These are phyloP conservation scores for Camellia granthamiana DNA, from an alignment of 148 eudicot genomes.

Conservation along the genomic window DNA sequence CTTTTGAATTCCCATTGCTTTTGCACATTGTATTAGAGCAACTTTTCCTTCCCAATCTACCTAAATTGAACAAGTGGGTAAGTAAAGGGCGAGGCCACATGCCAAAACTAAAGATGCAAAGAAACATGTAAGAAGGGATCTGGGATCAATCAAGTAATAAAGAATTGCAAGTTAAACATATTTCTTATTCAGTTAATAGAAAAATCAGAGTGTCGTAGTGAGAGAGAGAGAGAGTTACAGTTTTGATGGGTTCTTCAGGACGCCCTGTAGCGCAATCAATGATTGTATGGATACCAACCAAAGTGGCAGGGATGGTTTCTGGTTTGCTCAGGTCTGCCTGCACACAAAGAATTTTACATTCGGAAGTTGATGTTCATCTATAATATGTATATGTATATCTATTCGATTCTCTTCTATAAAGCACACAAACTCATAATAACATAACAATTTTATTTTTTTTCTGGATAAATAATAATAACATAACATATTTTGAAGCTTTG, in stretches of 20 bases:
- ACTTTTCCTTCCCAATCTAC: constrained; percentile 99
- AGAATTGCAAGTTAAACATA: not conserved
- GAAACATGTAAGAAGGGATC: not conserved
- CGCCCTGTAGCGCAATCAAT: constrained; percentile 99
- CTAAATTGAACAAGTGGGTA: constrained; percentile 41
- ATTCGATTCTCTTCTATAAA: no score
- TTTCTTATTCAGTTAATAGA: not conserved
- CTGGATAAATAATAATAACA: no score
- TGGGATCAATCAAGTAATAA: not conserved
- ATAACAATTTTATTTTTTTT: no score
- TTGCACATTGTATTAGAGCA: constrained; percentile 99
- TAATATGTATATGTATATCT: not conserved
- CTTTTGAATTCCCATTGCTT: constrained; percentile 98
- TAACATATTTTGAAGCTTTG: no score
- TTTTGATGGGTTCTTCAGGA: constrained; percentile 98
- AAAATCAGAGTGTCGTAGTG: not conserved
- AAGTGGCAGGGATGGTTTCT: constrained; percentile 90
- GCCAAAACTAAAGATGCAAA: constrained; percentile 15
- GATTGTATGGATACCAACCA: constrained; percentile 88
- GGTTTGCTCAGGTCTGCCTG: constrained; percentile 95
- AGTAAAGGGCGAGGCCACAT: constrained; percentile 11
- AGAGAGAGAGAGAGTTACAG: constrained; percentile 42
- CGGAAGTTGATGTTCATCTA: not conserved
- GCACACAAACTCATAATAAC: no score
- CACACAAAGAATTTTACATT: constrained; percentile 26